Conservation (phyloP, 768 basidiomycete genomes). For the Tylopilus intermedius region DNA sequence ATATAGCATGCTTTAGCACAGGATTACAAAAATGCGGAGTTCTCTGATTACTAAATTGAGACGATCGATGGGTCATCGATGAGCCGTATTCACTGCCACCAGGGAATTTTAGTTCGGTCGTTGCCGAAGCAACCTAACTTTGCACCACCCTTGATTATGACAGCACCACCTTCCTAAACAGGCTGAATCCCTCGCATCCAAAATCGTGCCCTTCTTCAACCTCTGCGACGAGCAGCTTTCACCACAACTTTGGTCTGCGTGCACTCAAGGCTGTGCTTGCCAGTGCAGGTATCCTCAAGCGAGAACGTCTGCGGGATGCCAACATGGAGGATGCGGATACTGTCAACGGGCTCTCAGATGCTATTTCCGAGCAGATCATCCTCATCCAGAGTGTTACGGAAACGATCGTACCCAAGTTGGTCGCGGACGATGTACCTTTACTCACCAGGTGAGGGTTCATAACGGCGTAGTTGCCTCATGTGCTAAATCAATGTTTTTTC, state of each 20-base stretch:
- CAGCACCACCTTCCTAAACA: no score
- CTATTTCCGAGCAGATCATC: constrained; percentile 86
- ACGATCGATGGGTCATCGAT: no score
- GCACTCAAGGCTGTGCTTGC: constrained; percentile 95
- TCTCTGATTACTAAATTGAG: no score
- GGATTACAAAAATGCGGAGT: no score
- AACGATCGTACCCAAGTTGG: constrained; percentile 96
- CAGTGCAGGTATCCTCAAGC: constrained; percentile 96
- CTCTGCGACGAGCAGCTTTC: constrained; percentile 97
- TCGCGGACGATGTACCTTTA: constrained; percentile 94
- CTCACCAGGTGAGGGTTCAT: constrained; percentile 67
- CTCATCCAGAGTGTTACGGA: constrained; percentile 98
- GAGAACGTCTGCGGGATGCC: constrained; percentile 66
- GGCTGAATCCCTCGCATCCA: constrained; percentile 96
- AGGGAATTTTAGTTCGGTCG: no score
- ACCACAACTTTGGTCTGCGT: constrained; percentile 91
- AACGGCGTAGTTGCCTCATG: neutral
- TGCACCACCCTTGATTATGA: no score
- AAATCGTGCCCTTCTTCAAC: constrained; percentile 99
- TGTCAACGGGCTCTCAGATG: constrained; percentile 59
- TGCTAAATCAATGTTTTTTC: constrained; percentile 1
- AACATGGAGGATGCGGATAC: constrained; percentile 39
- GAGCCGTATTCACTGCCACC: no score
- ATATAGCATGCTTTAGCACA: no score
- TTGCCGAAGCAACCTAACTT: no score